Evolutionary conservation across 164 flowering plant genomes (phyloP).

Genomic region (Liriodendron chinense): DNA sequence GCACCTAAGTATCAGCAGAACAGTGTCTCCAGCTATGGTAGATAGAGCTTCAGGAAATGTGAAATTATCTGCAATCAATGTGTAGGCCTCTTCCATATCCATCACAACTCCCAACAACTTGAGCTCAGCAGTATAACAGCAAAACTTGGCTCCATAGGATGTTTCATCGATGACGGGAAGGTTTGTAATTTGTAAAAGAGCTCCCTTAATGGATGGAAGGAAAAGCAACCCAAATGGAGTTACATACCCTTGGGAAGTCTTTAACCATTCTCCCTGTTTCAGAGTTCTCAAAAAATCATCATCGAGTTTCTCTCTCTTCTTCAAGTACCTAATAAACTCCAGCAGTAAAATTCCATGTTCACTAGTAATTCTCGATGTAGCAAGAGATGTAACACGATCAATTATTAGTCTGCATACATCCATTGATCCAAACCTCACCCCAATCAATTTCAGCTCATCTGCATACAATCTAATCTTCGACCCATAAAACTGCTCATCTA

Average conservation of each 20-base stretch:
- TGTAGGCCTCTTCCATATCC: constrained; percentile 27
- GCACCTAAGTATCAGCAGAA: neutral
- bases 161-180: constrained; percentile 45
- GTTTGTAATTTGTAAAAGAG: constrained; percentile 38
- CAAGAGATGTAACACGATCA: constrained; percentile 41
- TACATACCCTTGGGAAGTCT: constrained; percentile 36
- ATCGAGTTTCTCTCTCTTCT: constrained; percentile 26
- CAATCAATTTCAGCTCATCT: constrained; percentile 45
- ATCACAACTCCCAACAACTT: constrained; percentile 47
- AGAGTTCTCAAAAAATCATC: constrained; percentile 34
- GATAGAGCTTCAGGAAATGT: neutral
- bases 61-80: constrained; percentile 21
- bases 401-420: constrained; percentile 55
- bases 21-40: neutral
- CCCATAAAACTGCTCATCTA: constrained; percentile 47
- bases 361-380: constrained; percentile 26
- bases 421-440: constrained; percentile 47
- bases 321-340: constrained; percentile 39
- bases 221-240: constrained; percentile 44
- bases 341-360: constrained; percentile 39
- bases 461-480: constrained; percentile 24
- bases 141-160: constrained; percentile 44
- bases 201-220: constrained; percentile 28
- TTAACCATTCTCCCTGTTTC: constrained; percentile 36
- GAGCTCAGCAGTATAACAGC: constrained; percentile 38